Percentiles rank a stretch among this genome's conserved stretches.
These are phyloP conservation scores for Candida suzukii DNA, from an alignment of 805 yeast genomes.

Conservation along the genomic window DNA sequence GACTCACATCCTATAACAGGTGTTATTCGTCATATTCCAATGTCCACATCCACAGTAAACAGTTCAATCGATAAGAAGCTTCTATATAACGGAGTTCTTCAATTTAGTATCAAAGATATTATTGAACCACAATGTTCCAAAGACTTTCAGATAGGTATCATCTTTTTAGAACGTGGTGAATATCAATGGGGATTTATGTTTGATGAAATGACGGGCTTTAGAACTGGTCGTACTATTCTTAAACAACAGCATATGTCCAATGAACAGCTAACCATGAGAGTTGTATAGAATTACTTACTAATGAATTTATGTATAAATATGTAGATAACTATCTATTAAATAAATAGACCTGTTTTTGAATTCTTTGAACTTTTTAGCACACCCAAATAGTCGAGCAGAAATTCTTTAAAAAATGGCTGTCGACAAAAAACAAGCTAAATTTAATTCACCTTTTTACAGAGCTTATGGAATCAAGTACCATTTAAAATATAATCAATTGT, in stretches of 20 bases:
- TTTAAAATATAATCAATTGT: too few species aligned
- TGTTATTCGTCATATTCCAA: conserved; percentile 52
- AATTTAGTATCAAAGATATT: conserved; percentile 38
- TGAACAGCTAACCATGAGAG: conserved; percentile 26
- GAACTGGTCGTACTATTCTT: conserved; percentile 13
- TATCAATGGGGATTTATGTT: conserved; percentile 73
- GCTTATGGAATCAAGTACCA: too few species aligned
- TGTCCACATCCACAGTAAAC: conserved; percentile 20
- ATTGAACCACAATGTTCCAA: conserved; percentile 36
- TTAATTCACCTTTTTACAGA: too few species aligned
- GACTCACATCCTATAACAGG: conserved; percentile 39
- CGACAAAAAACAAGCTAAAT: too few species aligned
- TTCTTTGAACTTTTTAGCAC: too few species aligned
- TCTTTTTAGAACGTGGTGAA: conserved; percentile 68
- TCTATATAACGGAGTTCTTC: conserved; percentile 67
- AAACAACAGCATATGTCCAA: conserved; percentile 31
- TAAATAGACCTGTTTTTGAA: too few species aligned
- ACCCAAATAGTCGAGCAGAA: too few species aligned
- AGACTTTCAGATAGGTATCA: conserved; percentile 44
- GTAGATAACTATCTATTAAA: not conserved
- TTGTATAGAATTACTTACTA: conserved; percentile 6
- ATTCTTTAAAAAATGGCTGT: too few species aligned
- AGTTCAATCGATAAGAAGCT: conserved; percentile 46
- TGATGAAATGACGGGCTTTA: conserved; percentile 33
- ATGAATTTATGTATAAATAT: not conserved